Conservation (phyloP, 495 filamentous ascomycete species). For the Neohortaea acidophila region DNA sequence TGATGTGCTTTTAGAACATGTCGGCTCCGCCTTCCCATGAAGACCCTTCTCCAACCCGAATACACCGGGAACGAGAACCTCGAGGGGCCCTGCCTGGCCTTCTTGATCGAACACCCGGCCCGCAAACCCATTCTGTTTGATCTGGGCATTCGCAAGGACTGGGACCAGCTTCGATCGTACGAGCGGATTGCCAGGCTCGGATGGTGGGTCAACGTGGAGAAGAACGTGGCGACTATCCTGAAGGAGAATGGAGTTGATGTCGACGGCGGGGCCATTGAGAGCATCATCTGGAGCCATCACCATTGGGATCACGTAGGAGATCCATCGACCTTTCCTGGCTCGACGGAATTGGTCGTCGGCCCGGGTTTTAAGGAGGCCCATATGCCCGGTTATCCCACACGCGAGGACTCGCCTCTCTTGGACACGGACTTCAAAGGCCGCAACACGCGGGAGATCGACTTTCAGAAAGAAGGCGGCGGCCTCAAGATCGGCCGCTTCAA, state of each 20-base stretch:
- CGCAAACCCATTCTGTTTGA: slow-evolving; percentile 41
- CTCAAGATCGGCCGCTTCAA: slow-evolving; percentile 25
- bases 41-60: slow-evolving; percentile 14
- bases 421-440: slow-evolving; percentile 23
- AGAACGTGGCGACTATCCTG: slow-evolving; percentile 38
- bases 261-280: slow-evolving; percentile 32
- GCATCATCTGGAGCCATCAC: slow-evolving; percentile 35
- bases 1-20: slow-evolving; percentile 15
- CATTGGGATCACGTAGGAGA: slow-evolving; percentile 42
- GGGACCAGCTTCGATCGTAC: slow-evolving; percentile 34
- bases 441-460: slow-evolving; percentile 22
- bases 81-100: slow-evolving; percentile 34
- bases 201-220: slow-evolving; percentile 29
- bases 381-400: slow-evolving; percentile 38
- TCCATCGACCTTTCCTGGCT: slow-evolving; percentile 33
- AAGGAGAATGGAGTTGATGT: slow-evolving; percentile 33
- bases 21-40: slow-evolving; percentile 19
- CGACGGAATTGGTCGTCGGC: slow-evolving; percentile 37
- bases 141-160: slow-evolving; percentile 43
- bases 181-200: slow-evolving; percentile 20
- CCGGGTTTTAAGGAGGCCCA: slow-evolving; percentile 36
- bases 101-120: slow-evolving; percentile 39
- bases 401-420: slow-evolving; percentile 23
- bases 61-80: slow-evolving; percentile 23
- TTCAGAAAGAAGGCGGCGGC: slow-evolving; percentile 9